These are phyloP conservation scores for Cytospora leucostoma DNA, from an alignment of 2,329 filamentous ascomycete genomes.

Conservation along the genomic window DNA sequence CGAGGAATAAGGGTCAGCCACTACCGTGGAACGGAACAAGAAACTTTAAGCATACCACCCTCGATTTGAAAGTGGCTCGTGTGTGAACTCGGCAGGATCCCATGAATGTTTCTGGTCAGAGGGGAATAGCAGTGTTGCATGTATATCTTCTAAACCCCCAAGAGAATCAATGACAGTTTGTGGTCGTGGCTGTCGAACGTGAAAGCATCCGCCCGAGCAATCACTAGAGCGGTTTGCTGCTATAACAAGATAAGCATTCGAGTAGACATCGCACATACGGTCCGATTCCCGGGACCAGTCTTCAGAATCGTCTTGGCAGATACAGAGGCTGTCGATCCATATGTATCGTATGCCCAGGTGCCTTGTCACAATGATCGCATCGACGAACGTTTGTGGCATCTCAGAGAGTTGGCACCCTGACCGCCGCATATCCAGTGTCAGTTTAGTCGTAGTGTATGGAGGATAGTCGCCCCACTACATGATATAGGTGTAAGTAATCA, in stretches of 20 bases:
- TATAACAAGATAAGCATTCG: conserved; percentile 24
- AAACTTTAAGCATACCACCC: neutral
- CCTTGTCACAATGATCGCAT: conserved; percentile 5
- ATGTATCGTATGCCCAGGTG: conserved; percentile 19
- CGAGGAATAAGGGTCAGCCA: too few species aligned
- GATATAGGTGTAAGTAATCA: neutral
- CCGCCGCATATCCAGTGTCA: conserved; percentile 1
- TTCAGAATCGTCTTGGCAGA: conserved; percentile 19
- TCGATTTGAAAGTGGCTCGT: conserved; percentile 4
- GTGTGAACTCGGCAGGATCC: neutral
- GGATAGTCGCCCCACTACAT: conserved; percentile 12
- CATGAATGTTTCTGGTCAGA: neutral
- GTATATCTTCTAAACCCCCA: neutral
- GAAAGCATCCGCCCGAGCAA: conserved; percentile 10
- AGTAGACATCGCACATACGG: conserved; percentile 13
- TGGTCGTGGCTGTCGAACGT: neutral
- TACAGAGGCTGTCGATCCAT: conserved; percentile 23
- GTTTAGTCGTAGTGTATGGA: conserved; percentile 6
- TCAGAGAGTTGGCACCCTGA: conserved; percentile 3
- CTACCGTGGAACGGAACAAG: too few species aligned
- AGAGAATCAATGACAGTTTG: neutral
- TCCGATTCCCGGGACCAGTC: conserved; percentile 19
- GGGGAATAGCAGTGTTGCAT: conserved; percentile 1
- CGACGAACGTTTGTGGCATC: conserved; percentile 7
- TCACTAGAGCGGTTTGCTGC: conserved; percentile 23